phyloP scores from a whole-genome alignment of 805 yeast genomes.

The Gaillardinia entomophila region DNA sequence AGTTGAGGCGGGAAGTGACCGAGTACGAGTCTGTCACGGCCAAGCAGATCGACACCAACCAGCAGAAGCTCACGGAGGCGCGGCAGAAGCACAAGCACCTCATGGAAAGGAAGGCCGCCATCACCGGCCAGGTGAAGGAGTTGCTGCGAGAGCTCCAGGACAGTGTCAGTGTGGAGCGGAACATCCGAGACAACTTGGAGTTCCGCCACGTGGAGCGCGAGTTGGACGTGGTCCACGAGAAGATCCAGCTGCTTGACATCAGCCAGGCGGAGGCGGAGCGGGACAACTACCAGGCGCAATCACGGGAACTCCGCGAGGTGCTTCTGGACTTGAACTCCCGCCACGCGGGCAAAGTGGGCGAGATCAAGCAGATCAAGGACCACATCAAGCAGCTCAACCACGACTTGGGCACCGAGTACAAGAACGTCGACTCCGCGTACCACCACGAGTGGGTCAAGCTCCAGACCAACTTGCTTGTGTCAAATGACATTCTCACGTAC shows the following conservation, averaged over 20 bases:
- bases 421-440: constrained; percentile 57
- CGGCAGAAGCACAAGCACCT: background rate
- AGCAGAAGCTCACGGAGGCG: background rate
- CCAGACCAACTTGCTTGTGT: constrained; percentile 69
- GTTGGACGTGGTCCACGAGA: constrained; percentile 26
- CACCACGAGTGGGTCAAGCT: constrained; percentile 68
- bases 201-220: constrained; percentile 41
- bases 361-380: constrained; percentile 72
- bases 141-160: constrained; percentile 45
- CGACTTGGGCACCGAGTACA: constrained; percentile 69
- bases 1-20: background rate
- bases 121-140: constrained; percentile 19
- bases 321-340: constrained; percentile 53
- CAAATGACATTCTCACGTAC: constrained; percentile 77
- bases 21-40: background rate
- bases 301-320: constrained; percentile 43
- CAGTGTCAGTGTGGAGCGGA: constrained; percentile 56
- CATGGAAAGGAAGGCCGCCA: background rate
- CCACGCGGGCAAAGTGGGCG: constrained; percentile 79
- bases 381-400: constrained; percentile 51
- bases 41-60: background rate
- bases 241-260: constrained; percentile 43
- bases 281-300: constrained; percentile 54
- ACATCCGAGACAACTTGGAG: constrained; percentile 60
- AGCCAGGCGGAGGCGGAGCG: constrained; percentile 56